These are phyloP conservation scores for Nemania sp. DNA, from an alignment of 2,329 filamentous ascomycete genomes.

Conservation along the genomic window DNA sequence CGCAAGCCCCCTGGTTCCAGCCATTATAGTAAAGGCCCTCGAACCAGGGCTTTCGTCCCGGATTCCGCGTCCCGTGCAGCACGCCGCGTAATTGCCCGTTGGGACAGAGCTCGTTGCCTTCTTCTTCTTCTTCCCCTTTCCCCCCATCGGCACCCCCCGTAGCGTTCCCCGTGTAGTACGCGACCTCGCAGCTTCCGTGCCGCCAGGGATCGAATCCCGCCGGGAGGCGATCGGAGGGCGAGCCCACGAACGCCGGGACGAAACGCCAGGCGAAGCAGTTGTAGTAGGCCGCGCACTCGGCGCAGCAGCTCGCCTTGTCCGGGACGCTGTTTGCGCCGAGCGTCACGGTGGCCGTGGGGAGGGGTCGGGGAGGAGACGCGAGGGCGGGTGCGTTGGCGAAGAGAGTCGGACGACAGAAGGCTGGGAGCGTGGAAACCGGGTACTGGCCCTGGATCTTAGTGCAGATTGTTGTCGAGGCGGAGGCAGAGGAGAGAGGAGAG, in stretches of 20 bases:
- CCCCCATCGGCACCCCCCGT: conserved; percentile 1
- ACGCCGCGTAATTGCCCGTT: conserved; percentile 28
- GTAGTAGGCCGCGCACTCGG: conserved; percentile 37
- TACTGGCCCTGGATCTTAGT: conserved; percentile 35
- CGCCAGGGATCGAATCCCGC: conserved; percentile 41
- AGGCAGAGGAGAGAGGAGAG: background rate
- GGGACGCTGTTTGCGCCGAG: conserved; percentile 31
- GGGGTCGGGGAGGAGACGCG: conserved; percentile 11
- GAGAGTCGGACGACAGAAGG: conserved; percentile 39
- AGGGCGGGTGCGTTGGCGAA: conserved; percentile 34
- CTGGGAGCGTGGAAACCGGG: conserved; percentile 36
- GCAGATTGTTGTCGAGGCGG: conserved; percentile 21
- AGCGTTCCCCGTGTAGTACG: conserved; percentile 34
- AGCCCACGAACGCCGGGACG: conserved; percentile 31
- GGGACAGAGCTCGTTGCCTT: conserved; percentile 29
- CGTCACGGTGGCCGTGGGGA: conserved; percentile 33
- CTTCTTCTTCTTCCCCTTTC: no score
- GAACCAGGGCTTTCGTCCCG: conserved; percentile 20
- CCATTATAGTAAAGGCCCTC: conserved; percentile 38
- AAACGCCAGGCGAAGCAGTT: conserved; percentile 42
- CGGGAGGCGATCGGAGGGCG: conserved; percentile 32
- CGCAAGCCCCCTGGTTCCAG: conserved; percentile 41
- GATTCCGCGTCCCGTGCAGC: conserved; percentile 28
- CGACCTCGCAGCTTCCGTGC: conserved; percentile 36
- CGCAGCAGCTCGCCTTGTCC: conserved; percentile 40